phyloP scores from a whole-genome alignment of 2,329 filamentous ascomycete species.

The Myriosclerotinia scirpicola region DNA sequence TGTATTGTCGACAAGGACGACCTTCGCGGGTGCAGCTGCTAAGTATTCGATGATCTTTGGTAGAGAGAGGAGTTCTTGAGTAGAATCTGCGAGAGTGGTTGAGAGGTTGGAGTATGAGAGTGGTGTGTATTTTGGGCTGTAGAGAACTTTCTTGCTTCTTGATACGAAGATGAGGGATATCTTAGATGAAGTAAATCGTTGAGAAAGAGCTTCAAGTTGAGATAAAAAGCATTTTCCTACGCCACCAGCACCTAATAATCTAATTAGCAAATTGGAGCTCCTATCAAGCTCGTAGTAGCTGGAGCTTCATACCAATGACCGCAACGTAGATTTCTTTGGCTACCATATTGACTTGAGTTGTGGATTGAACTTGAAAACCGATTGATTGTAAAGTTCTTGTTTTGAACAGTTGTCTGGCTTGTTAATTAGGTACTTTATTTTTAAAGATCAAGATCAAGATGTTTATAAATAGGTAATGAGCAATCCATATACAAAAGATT shows the following conservation, averaged over 20 bases:
- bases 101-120: slow-evolving; percentile 61
- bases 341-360: slow-evolving; percentile 30
- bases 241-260: slow-evolving; percentile 74
- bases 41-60: slow-evolving; percentile 76
- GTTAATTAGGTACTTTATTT: neutral
- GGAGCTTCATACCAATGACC: slow-evolving; percentile 44
- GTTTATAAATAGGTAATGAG: neutral
- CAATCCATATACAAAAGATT: neutral
- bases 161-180: slow-evolving; percentile 82
- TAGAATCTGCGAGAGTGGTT: slow-evolving; percentile 63
- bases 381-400: neutral
- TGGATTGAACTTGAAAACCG: neutral
- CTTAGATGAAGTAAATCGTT: slow-evolving; percentile 62
- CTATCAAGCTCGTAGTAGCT: slow-evolving; percentile 31
- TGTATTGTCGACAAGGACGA: slow-evolving; percentile 92
- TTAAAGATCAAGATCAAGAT: neutral
- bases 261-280: slow-evolving; percentile 11
- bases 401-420: neutral
- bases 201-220: slow-evolving; percentile 70
- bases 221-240: slow-evolving; percentile 89
- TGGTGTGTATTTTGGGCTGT: slow-evolving; percentile 69
- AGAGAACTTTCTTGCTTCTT: slow-evolving; percentile 80
- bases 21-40: slow-evolving; percentile 71
- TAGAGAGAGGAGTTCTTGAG: slow-evolving; percentile 64
- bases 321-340: slow-evolving; percentile 46